Evolutionary conservation across 1,139 yeast species (phyloP), one percentile per base, ranked within the genome.

Genomic region (Nematodospora anomalae): DNA sequence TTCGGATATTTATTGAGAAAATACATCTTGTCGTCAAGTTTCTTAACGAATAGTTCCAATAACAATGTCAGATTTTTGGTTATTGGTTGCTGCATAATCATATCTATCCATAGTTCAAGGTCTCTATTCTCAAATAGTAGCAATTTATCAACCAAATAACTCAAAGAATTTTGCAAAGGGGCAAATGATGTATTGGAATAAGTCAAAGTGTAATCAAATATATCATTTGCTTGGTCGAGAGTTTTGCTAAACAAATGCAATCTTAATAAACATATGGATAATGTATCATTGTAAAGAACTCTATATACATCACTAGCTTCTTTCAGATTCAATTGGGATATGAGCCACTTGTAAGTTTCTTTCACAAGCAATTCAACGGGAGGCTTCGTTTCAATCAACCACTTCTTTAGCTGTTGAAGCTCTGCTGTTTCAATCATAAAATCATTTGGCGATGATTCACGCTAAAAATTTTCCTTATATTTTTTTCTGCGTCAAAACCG

Each of bases 161-260:
- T 72, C 35, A 86, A 58, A 0, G 94, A 82, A 47, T 82, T 84
- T 5, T 82, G 79, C 24, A 85, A 60, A 0, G 94, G 80, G 1
- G 86, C 79, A 4, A 84, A 80, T 2, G 87, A 76, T 36, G 80
- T 85, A 36, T 79, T 79, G 79, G 89, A 79, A 50, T 78, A 80
- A 45, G 80, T 88, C 32, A 82, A 60, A 7, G 83, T 71, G 52
- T 75, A 82, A 24, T 66, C 65, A 50, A 81, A 80, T 3, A 61
- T 39, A 8, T 12, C 11, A 26, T 42, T 39, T 22, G 36, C 14
- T 6, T 30, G 26, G 10, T 16, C 27, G 6, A 32, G 8, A 2
- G 32, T 20, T 16, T 33, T 13, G 8, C 25, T 29, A 20, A 37
- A 38, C 7, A 21, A 11, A 15, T 27, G 14, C n/a, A 75, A 60